phyloP scores from a whole-genome alignment of 768 basidiomycete genomes.

The Terana coerulea region DNA sequence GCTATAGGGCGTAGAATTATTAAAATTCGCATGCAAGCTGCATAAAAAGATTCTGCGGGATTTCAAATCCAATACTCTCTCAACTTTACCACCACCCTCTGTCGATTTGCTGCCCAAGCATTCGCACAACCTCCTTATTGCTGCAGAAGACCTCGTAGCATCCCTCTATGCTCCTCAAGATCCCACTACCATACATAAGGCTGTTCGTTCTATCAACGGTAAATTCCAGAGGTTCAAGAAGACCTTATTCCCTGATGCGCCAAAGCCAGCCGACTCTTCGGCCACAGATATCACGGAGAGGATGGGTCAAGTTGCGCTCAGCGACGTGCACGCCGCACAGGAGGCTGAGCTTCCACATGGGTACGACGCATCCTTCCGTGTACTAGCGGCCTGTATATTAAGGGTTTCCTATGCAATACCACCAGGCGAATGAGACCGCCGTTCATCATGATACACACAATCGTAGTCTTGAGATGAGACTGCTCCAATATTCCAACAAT shows the following conservation, averaged over 20 bases:
- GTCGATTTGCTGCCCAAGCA: constrained; percentile 49
- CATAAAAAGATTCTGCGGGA: constrained; percentile 59
- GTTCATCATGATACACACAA: too few relatives aligned
- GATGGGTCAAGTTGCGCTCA: constrained; percentile 13
- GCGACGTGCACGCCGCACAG: background rate
- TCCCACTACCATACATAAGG: constrained; percentile 33
- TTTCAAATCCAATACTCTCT: constrained; percentile 25
- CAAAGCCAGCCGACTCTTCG: too few relatives aligned
- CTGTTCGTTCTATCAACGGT: constrained; percentile 35
- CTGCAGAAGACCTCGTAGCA: constrained; percentile 66
- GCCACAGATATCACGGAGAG: constrained; percentile 21
- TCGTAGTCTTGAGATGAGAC: too few relatives aligned
- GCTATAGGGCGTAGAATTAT: background rate
- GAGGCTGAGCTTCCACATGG: constrained; percentile 43
- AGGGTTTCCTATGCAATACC: background rate
- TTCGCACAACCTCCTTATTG: constrained; percentile 49
- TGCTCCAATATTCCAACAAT: too few relatives aligned
- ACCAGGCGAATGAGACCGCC: too few relatives aligned
- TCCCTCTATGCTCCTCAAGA: constrained; percentile 65
- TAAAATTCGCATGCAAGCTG: constrained; percentile 22
- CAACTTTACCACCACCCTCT: constrained; percentile 19
- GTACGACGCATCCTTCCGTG: constrained; percentile 52
- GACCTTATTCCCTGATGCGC: constrained; percentile 25
- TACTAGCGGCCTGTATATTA: background rate
- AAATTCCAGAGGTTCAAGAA: constrained; percentile 36